Evolutionary conservation across 176 grass and related monocot genomes (phyloP).

Genomic region (Thalia dealbata): DNA sequence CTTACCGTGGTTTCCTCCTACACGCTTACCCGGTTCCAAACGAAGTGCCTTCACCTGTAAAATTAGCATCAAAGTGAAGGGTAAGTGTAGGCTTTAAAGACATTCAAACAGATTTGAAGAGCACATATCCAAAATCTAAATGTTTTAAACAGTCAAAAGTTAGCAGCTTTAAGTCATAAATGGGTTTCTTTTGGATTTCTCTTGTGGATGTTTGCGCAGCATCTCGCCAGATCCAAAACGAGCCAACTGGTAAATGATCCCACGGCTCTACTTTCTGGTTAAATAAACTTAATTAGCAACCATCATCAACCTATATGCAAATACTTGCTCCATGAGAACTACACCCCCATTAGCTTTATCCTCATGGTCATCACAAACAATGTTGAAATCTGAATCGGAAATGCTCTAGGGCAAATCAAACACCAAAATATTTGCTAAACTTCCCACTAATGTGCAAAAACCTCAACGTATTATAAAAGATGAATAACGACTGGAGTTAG

Average conservation of each 20-base stretch:
- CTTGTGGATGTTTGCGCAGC: no score
- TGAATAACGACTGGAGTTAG: not conserved
- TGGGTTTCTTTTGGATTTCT: no score
- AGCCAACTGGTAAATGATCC: no score
- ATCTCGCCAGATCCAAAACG: no score
- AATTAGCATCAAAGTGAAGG: slow-evolving; percentile 7
- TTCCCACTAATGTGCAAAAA: not conserved
- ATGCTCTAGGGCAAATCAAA: not conserved
- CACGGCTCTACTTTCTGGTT: no score
- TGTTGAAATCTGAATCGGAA: not conserved
- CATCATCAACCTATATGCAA: no score
- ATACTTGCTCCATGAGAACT: no score
- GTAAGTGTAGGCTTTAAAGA: not conserved
- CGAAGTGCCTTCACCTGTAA: slow-evolving; percentile 72
- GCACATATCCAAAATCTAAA: not conserved
- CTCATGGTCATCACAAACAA: not conserved
- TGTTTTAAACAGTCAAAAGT: no score
- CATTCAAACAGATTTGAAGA: not conserved
- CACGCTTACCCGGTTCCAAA: slow-evolving; percentile 59
- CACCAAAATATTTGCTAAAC: not conserved
- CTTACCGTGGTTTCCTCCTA: slow-evolving; percentile 36
- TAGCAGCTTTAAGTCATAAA: no score
- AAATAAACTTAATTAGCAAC: no score
- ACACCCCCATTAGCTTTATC: not conserved
- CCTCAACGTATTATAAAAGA: not conserved